These are phyloP conservation scores for Brassica juncea DNA, from an alignment of 345 rosid genomes.

Conservation along the genomic window DNA sequence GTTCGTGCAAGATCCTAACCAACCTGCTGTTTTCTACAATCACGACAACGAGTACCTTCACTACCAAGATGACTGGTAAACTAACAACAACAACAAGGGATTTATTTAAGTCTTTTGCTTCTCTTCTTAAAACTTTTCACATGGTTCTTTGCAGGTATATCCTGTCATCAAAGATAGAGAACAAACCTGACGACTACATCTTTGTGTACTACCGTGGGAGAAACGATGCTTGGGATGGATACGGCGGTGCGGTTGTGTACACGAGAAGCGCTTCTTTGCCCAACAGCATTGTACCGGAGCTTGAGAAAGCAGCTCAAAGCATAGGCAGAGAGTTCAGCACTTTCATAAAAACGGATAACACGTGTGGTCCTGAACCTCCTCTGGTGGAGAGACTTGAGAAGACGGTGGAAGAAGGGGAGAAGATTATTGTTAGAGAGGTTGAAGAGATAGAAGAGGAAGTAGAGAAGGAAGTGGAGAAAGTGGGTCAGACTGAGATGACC, in stretches of 20 bases:
- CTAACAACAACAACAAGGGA: too few species aligned
- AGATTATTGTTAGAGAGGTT: conserved; percentile 64
- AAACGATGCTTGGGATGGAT: conserved; percentile 99
- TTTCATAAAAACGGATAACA: conserved; percentile 69
- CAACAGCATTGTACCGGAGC: conserved; percentile 72
- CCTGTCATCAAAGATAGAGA: conserved; percentile 73
- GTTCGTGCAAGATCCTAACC: conserved; percentile 75
- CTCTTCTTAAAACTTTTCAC: too few species aligned
- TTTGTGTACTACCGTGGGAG: conserved; percentile 86
- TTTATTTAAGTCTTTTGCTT: too few species aligned
- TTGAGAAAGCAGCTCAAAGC: conserved; percentile 72
- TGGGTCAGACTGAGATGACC: conserved; percentile 64
- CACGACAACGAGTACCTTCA: conserved; percentile 94
- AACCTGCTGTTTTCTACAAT: conserved; percentile 77
- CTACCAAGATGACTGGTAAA: conserved; percentile 91
- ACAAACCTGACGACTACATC: conserved; percentile 68
- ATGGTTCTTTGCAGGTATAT: conserved; percentile 64
- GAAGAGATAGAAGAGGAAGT: conserved; percentile 56
- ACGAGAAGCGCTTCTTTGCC: conserved; percentile 81
- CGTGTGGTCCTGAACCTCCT: conserved; percentile 91
- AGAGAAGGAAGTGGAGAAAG: conserved; percentile 54
- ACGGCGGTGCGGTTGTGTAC: conserved; percentile 93
- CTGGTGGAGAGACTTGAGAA: conserved; percentile 87
- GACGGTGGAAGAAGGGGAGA: conserved; percentile 87
- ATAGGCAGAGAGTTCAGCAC: conserved; percentile 80